Base-by-base conservation (phyloP, 2,329 filamentous ascomycete species). In the Proliferodiscus dingleyae region DNA sequence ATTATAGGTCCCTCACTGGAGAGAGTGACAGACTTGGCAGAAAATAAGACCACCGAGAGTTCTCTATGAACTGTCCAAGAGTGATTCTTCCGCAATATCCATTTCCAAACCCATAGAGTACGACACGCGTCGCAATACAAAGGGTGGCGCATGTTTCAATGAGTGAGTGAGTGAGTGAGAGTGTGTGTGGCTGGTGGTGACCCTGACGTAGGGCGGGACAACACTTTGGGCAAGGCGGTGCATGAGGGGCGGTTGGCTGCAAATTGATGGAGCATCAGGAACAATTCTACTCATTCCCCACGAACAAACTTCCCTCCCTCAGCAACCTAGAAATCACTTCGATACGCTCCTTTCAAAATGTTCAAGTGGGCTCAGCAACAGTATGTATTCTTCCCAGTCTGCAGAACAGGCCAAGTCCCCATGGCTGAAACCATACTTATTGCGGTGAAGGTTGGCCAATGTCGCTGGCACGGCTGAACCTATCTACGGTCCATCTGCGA, bases 381-480 rank as follows among this genome's bases (percentile, higher is more conserved):
- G 89, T 93, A 75, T 70, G 87, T 6, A 26, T 72, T 42, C 37
- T 46, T 42, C 45, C 50, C 41, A 53, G 22, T 43, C 32, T 18
- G 16, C 32, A 21, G 10, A 34, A n/a, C n/a, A 21, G n/a, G 32
- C 19, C n/a, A n/a, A 18, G 6, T 10, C n/a, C 16, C 10, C 51
- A 50, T 58, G 43, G 46, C 47, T 45, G 11, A 26, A 26, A 26
- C 11, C 6, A 6, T 26, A 6, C 11, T 50, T 42, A 47, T 46
- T 54, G 30, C 46, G 52, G 49, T 46, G 54, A 59, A 84, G 79
- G 67, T 68, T 85, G 69, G 80, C 77, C 67, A 76, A 90, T 68
- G 89, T 95, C 66, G 89, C 90, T 64, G 90, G 94, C 70, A 97
- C 91, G 45, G 87, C 95, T 68, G 90, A 96, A 76, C 91, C 91